phyloP scores from a whole-genome alignment of 2,329 filamentous ascomycete species.

The Zymoseptoria ardabiliae region DNA sequence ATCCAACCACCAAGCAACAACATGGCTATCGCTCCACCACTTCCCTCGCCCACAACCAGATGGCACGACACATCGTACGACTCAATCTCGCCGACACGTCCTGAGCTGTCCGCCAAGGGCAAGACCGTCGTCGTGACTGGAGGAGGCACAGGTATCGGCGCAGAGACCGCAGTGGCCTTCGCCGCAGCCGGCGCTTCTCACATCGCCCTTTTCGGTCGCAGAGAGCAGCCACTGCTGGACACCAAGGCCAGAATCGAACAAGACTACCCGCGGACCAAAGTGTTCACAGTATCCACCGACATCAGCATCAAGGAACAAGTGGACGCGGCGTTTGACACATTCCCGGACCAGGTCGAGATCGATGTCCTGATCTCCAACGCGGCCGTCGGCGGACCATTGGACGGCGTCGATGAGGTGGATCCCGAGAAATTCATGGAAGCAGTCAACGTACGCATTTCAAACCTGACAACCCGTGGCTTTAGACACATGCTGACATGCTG shows the following conservation, averaged over 20 bases:
- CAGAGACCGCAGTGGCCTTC: constrained; percentile 37
- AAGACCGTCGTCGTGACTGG: constrained; percentile 40
- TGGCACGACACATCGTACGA: constrained; percentile 31
- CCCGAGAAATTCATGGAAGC: constrained; percentile 27
- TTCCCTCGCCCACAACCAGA: constrained; percentile 29
- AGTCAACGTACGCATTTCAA: constrained; percentile 8
- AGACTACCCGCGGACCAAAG: constrained; percentile 29
- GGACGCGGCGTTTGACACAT: constrained; percentile 29
- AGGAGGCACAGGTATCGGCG: constrained; percentile 41
- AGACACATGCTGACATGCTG: not conserved
- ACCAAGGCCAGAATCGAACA: constrained; percentile 31
- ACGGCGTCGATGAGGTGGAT: constrained; percentile 26
- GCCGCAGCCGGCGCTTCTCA: constrained; percentile 38
- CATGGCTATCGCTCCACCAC: not conserved
- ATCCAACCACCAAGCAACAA: not conserved
- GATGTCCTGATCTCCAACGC: constrained; percentile 36
- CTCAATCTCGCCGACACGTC: constrained; percentile 33
- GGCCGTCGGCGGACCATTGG: constrained; percentile 25
- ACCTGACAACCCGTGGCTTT: not conserved
- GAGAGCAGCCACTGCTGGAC: constrained; percentile 30
- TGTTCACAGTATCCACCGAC: constrained; percentile 29
- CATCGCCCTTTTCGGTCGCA: constrained; percentile 41
- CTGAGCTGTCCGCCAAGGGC: constrained; percentile 35
- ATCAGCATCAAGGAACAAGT: constrained; percentile 26
- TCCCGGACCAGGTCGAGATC: constrained; percentile 27